Base-by-base conservation (phyloP, 179 eudicot genomes). In the Pouteria campechiana region DNA sequence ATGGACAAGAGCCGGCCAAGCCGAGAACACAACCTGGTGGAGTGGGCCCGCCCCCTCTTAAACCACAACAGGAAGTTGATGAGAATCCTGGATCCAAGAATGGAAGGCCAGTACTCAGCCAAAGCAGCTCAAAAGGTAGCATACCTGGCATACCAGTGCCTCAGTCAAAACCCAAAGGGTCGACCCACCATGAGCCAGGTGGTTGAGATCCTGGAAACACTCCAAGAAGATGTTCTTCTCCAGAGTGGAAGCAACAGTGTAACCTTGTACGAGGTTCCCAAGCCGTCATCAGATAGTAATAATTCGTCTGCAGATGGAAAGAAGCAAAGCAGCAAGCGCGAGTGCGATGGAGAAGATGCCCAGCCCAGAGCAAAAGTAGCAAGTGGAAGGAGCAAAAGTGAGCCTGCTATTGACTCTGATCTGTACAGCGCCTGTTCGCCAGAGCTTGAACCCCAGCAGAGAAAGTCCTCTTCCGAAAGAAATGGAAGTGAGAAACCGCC, bases 151-250 rank as follows among this genome's bases (percentile, higher is more conserved):
- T 76, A 85, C 58, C 93, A 79, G 54, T 90, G 98, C 61, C 82
- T 90, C 17, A 85, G 95, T 68, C 83, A 77, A 55, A 90, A 86
- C 58, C 95, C 98, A 0, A 90, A 81, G 60, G 87, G 90, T 17
- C 68, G 98, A 55, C 98, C 98, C 2, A 44, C 54, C 6, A 85
- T 90, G 98, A 81, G 72, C 50, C 93, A 81, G 44, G 95, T 78
- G 15, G 93, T 90, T 3, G 98, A 86, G 45, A 63, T 79, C 37
- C 82, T 90, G 12, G 94, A 74, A 61, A 59, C 75, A 14, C 60
- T 86, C 39, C 74, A 76, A 50, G 83, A 70, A 69, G 79, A 57
- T 52, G 53, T 54, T 32, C 35, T 47, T 23, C 44, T 65, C 14
- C 58, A 54, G 37, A 65, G 48, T 43, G 78, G 69, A 48, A 58